A percentile compares a stretch with the other conserved stretches of the same genome.
Evolutionary conservation across 176 grass and related monocot genomes (phyloP).

Genomic region (Rhynchospora breviuscula): DNA sequence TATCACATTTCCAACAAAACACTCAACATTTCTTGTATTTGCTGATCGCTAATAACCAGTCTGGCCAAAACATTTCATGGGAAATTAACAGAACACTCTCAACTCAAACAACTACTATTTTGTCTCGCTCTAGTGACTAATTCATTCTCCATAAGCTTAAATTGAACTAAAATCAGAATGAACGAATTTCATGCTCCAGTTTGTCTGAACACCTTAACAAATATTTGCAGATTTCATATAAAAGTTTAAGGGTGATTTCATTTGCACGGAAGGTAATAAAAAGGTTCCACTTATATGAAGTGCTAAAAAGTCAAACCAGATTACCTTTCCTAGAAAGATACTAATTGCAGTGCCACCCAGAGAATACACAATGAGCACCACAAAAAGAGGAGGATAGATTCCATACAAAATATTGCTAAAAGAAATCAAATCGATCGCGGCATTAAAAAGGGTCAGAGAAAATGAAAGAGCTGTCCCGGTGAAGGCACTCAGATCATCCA

Average conservation of each 20-base stretch:
- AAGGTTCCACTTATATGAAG: not conserved
- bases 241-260: not conserved
- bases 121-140: not conserved
- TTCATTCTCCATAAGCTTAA: not conserved
- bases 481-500: slow-evolving; percentile 88
- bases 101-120: not conserved
- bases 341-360: slow-evolving; percentile 87
- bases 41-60: not conserved
- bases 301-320: slow-evolving; percentile 3
- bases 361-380: slow-evolving; percentile 93
- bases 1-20: not conserved
- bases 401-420: slow-evolving; percentile 98
- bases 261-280: not conserved
- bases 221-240: not conserved
- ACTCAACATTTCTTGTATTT: not conserved
- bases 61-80: not conserved
- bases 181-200: not conserved
- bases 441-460: slow-evolving; percentile 83
- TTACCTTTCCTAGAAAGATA: slow-evolving; percentile 90
- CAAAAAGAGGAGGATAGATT: slow-evolving; percentile 91
- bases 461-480: slow-evolving; percentile 87
- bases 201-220: not conserved
- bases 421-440: slow-evolving; percentile 87
- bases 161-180: not conserved
- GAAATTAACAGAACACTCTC: not conserved